Evolutionary conservation across 169 alveolate species (phyloP).

Genomic region (Nephromyces sp.): DNA sequence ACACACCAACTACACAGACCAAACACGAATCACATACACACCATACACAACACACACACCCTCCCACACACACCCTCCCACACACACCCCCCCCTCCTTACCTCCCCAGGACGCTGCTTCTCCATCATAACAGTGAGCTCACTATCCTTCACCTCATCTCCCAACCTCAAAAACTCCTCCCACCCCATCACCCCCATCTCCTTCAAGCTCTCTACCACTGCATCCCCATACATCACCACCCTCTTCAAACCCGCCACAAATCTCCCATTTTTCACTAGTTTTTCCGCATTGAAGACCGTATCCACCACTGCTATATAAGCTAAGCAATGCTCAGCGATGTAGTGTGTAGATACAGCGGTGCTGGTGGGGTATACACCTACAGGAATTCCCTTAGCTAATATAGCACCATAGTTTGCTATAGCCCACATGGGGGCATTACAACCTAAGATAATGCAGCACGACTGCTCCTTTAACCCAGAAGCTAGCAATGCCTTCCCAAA

Average conservation of each 20-base stretch:
- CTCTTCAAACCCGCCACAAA: slow-evolving; percentile 34
- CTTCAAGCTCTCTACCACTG: background rate
- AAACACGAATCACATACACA: no score
- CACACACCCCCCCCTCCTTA: background rate
- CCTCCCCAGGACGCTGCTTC: slow-evolving; percentile 44
- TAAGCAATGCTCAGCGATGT: slow-evolving; percentile 61
- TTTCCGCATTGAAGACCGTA: slow-evolving; percentile 43
- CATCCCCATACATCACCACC: slow-evolving; percentile 22
- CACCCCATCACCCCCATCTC: slow-evolving; percentile 44
- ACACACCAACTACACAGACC: no score
- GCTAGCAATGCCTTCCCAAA: slow-evolving; percentile 56
- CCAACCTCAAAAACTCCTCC: slow-evolving; percentile 48
- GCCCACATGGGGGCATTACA: slow-evolving; percentile 65
- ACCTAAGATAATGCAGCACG: slow-evolving; percentile 63
- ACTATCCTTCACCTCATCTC: slow-evolving; percentile 35
- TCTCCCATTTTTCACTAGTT: slow-evolving; percentile 42
- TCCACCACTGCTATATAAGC: slow-evolving; percentile 59
- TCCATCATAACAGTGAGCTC: slow-evolving; percentile 28
- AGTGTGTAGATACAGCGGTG: slow-evolving; percentile 51
- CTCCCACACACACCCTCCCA: no score
- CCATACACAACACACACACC: no score
- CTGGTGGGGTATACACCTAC: slow-evolving; percentile 69
- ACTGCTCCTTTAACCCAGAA: slow-evolving; percentile 42
- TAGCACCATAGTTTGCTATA: slow-evolving; percentile 54
- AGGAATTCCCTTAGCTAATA: slow-evolving; percentile 52